Evolutionary conservation across 108 stramenopile genomes (phyloP), one percentile per base, ranked within the genome.

Genomic region (Parietichytrium sp.): DNA sequence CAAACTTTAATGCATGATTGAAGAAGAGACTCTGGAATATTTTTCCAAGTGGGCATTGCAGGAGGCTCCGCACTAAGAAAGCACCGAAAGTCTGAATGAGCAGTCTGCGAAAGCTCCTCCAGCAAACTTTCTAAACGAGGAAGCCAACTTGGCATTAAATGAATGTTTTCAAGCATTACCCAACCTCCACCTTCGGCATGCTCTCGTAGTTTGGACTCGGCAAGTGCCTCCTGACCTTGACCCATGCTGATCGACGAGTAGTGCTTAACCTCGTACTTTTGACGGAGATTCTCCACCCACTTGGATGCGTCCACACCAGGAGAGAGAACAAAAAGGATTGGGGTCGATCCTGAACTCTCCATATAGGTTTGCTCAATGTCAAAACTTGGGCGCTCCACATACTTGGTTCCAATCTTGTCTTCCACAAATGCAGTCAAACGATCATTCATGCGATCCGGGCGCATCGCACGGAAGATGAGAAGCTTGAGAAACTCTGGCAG

Each of bases 151-250:
- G 89, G 89, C 91, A 93, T 93, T 47, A 94, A 80, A 80, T 94
- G 93, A 47, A 92, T 91, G 54, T 94, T 93, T 82, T 93, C 93
- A 23, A 94, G 89, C 92, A 93, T 91, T 33, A 94, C 91, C 93
- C 93, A 94, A 23, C 92, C 91, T 4, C 93, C 93, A 36, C 88
- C 83, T 79, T 89, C 88, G 10, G 93, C 93, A 27, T 86, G 88
- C 23, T 79, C 79, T 29, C 86, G 83, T 4, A 91, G 83, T 15
- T 86, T 83, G 4, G 87, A 85, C 79, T 93, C 92, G 29, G 92
- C 93, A 23, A 84, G 89, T 10, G 81, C 87, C 80, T 93, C 92
- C 54, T 93, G 92, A 12, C 92, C 92, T 54, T 93, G 92, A 15
- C 93, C 92, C 92, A 93, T 93, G 42, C 91, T 91, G 61, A 93